These are phyloP conservation scores for Candida adriatica DNA, from an alignment of 805 yeast genomes.

Conservation along the genomic window DNA sequence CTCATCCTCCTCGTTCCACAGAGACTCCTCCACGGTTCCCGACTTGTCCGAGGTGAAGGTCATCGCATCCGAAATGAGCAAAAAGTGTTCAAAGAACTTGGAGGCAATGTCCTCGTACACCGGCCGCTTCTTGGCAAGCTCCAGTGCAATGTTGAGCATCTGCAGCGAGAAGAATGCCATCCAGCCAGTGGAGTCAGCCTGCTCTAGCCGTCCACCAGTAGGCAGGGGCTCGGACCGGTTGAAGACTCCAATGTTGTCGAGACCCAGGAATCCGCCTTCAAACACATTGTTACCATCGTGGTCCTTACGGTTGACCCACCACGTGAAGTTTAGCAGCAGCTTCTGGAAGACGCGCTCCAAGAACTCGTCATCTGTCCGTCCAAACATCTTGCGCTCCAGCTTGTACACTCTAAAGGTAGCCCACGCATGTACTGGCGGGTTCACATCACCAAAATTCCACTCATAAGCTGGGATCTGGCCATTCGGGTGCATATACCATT, in stretches of 20 bases:
- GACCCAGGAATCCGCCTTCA: slow-evolving; percentile 90
- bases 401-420: slow-evolving; percentile 83
- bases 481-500: slow-evolving; percentile 97
- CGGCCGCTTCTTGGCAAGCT: slow-evolving; percentile 75
- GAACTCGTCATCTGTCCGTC: slow-evolving; percentile 73
- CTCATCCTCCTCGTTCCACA: slow-evolving; percentile 87
- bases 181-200: slow-evolving; percentile 97
- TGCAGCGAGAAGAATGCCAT: slow-evolving; percentile 89
- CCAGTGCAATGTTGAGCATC: slow-evolving; percentile 89
- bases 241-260: slow-evolving; percentile 89
- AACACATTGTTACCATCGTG: slow-evolving; percentile 80
- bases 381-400: slow-evolving; percentile 79
- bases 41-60: slow-evolving; percentile 40
- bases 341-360: slow-evolving; percentile 92
- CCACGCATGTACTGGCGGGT: slow-evolving; percentile 98
- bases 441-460: slow-evolving; percentile 94
- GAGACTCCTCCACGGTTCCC: slow-evolving; percentile 44
- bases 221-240: slow-evolving; percentile 92
- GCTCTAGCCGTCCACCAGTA: slow-evolving; percentile 84
- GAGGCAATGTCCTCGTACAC: slow-evolving; percentile 92
- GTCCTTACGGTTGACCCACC: slow-evolving; percentile 97
- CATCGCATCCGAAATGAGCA: slow-evolving; percentile 91
- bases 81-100: slow-evolving; percentile 88
- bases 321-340: slow-evolving; percentile 79
- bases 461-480: slow-evolving; percentile 98